phyloP scores from a whole-genome alignment of 2,329 filamentous ascomycete genomes.

The Claviceps paspali region DNA sequence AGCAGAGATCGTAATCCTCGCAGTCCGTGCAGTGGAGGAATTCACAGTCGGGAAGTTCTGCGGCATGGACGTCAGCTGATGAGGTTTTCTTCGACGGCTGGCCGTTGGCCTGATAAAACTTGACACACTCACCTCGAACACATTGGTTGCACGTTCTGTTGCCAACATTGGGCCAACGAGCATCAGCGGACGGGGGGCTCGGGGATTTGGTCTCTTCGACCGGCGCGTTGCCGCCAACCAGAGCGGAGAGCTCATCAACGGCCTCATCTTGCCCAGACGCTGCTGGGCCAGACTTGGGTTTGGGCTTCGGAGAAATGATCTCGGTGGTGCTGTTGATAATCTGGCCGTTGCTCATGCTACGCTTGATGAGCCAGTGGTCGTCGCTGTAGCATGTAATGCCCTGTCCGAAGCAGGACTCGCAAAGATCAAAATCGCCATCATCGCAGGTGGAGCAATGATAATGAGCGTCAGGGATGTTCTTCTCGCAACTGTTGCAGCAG shows the following conservation, averaged over 20 bases:
- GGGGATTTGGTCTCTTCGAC: neutral
- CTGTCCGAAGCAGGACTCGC: slow-evolving; percentile 58
- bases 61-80: neutral
- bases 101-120: neutral
- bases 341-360: slow-evolving; percentile 60
- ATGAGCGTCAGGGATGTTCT: slow-evolving; percentile 63
- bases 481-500: slow-evolving; percentile 84
- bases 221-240: neutral
- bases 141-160: slow-evolving; percentile 54
- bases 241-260: neutral
- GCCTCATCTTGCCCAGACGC: neutral
- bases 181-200: neutral
- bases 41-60: slow-evolving; percentile 56
- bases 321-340: slow-evolving; percentile 80
- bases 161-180: slow-evolving; percentile 8
- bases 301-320: slow-evolving; percentile 51
- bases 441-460: slow-evolving; percentile 94
- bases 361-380: slow-evolving; percentile 90
- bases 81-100: slow-evolving; percentile 5
- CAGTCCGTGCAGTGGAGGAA: slow-evolving; percentile 79
- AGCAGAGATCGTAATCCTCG: slow-evolving; percentile 85
- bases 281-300: slow-evolving; percentile 13
- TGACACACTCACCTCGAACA: slow-evolving; percentile 27
- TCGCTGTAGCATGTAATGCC: slow-evolving; percentile 65
- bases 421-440: slow-evolving; percentile 87